Evolutionary conservation across 495 filamentous ascomycete species (phyloP).

Genomic region (Neurospora africana): DNA sequence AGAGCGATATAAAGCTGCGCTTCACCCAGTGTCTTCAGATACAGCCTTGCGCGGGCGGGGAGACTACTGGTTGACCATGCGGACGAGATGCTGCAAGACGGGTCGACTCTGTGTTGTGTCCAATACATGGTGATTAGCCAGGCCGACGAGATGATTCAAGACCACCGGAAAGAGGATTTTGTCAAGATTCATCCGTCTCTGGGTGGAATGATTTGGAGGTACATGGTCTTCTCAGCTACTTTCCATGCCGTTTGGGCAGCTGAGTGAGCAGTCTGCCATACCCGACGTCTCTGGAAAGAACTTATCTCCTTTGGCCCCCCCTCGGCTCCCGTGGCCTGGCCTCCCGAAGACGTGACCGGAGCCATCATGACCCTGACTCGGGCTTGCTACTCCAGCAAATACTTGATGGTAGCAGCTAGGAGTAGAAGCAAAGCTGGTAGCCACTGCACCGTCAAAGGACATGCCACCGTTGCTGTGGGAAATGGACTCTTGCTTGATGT

Average conservation of each 20-base stretch:
- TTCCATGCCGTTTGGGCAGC: slow-evolving; percentile 38
- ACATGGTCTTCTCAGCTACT: slow-evolving; percentile 91
- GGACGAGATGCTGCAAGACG: slow-evolving; percentile 24
- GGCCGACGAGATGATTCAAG: too few species aligned
- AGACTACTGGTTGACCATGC: background rate
- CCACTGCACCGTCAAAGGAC: background rate
- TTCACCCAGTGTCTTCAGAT: background rate
- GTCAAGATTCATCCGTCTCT: slow-evolving; percentile 45
- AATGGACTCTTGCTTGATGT: background rate
- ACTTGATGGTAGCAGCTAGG: background rate
- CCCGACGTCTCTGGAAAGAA: background rate
- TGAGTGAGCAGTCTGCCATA: background rate
- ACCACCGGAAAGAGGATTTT: too few species aligned
- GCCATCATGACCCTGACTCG: background rate
- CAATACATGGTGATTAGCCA: too few species aligned
- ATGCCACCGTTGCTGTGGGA: background rate
- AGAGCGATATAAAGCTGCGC: background rate
- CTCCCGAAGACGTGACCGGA: background rate
- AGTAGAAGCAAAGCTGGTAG: background rate
- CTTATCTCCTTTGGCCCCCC: too few species aligned
- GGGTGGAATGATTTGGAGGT: slow-evolving; percentile 68
- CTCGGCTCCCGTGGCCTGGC: background rate
- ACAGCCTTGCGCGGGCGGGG: background rate
- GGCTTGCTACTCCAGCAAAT: background rate
- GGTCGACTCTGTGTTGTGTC: slow-evolving; percentile 63